Conservation (phyloP, 2,329 filamentous ascomycete species). For the Emydomyces testavorans region DNA sequence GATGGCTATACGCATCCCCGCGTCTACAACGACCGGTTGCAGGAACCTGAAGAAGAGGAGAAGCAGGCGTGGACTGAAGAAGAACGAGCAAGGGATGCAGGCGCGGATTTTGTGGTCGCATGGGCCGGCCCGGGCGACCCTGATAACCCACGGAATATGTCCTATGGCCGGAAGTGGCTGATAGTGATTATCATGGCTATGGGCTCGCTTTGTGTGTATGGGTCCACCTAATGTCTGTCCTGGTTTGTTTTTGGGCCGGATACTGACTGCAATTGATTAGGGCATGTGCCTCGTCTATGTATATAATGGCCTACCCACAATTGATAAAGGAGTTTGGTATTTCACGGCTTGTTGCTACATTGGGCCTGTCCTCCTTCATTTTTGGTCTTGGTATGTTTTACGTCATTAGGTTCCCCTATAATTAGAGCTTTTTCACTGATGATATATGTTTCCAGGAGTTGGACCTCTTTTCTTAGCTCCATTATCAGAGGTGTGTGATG, state of each 20-base stretch:
- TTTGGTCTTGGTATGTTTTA: constrained; percentile 52
- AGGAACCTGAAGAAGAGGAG: constrained; percentile 17
- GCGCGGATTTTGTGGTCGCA: constrained; percentile 52
- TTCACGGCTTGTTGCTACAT: constrained; percentile 59
- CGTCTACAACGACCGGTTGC: constrained; percentile 21
- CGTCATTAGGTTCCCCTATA: neutral
- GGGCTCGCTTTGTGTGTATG: constrained; percentile 74
- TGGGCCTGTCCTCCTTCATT: constrained; percentile 75
- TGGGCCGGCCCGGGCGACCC: constrained; percentile 69
- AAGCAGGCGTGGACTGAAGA: constrained; percentile 19
- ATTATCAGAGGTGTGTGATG: constrained; percentile 42
- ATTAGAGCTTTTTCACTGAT: constrained; percentile 21
- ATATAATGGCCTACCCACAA: constrained; percentile 70
- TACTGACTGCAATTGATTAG: constrained; percentile 32
- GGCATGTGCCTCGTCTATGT: constrained; percentile 77
- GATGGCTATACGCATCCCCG: constrained; percentile 16
- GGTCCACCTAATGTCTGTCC: constrained; percentile 19
- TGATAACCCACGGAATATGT: constrained; percentile 60
- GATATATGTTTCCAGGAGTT: constrained; percentile 28
- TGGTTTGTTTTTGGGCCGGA: neutral
- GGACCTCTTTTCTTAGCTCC: constrained; percentile 54
- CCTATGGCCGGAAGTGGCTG: constrained; percentile 58
- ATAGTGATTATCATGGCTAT: constrained; percentile 63
- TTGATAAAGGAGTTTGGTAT: constrained; percentile 63
- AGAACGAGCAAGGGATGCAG: constrained; percentile 20